Evolutionary conservation across 768 basidiomycete species (phyloP).

Genomic region (Calocybe gangraenosa): DNA sequence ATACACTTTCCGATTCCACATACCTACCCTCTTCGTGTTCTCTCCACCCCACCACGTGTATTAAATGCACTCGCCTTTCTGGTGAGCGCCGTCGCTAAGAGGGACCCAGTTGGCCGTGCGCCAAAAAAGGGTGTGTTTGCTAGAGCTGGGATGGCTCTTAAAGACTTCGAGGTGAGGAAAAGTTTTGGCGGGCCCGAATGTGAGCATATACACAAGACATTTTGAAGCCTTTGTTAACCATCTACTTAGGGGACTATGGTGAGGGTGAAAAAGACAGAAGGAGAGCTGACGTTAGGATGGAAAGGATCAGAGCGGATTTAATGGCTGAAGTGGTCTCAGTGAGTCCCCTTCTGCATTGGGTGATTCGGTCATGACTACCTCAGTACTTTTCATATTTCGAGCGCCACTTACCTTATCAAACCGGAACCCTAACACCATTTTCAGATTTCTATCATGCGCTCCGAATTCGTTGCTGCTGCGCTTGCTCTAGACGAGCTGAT

Average conservation of each 20-base stretch:
- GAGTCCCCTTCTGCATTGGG: slow-evolving; percentile 16
- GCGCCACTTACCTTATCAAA: too few relatives aligned
- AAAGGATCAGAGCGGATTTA: slow-evolving; percentile 67
- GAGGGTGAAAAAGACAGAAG: background rate
- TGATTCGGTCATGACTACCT: background rate
- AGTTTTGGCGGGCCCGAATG: slow-evolving; percentile 18
- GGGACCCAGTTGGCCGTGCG: slow-evolving; percentile 69
- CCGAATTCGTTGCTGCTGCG: slow-evolving; percentile 63
- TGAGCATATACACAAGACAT: slow-evolving; percentile 34
- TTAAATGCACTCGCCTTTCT: slow-evolving; percentile 65
- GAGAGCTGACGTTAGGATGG: slow-evolving; percentile 29
- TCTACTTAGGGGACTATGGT: background rate
- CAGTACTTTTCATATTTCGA: background rate
- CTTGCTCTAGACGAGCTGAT: slow-evolving; percentile 46
- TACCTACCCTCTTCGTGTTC: slow-evolving; percentile 43
- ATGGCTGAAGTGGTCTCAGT: slow-evolving; percentile 68
- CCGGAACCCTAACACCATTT: background rate
- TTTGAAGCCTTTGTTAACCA: slow-evolving; percentile 6
- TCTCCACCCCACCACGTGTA: slow-evolving; percentile 64
- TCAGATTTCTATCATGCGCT: slow-evolving; percentile 63
- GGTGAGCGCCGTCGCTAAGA: slow-evolving; percentile 60
- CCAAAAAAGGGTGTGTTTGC: slow-evolving; percentile 74
- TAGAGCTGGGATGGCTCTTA: slow-evolving; percentile 50
- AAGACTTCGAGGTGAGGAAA: slow-evolving; percentile 28
- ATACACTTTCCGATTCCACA: slow-evolving; percentile 26